Evolutionary conservation across 441 rosid genomes (phyloP), one percentile per base, ranked within the genome.

Genomic region (Gossypium trilobum): DNA sequence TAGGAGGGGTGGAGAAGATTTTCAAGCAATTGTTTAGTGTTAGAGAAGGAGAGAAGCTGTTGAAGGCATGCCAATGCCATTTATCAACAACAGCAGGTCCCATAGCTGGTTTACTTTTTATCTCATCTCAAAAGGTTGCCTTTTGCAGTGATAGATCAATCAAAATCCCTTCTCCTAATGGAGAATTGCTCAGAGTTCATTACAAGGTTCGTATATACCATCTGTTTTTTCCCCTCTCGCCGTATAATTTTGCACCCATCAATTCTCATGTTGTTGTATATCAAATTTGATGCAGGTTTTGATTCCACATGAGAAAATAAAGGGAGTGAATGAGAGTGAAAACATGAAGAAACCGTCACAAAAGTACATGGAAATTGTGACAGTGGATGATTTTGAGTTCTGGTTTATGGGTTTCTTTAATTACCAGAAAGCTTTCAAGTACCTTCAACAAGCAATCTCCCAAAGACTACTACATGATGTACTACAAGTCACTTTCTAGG

Each of bases 391-490:
- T 48, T 89, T 87, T 11, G 92, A 91, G 64, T 93, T 93, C 86
- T 90, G 98, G 98, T 88, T 93, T 70, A 87, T 91, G 98, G 98
- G 94, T 1, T 91, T 93, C 84, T 55, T 86, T 46, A 88, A 84
- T 78, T 82, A 85, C 74, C 83, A 82, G 55, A 91, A 85, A 75
- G 86, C 90, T 68, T 80, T 85, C 69, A 82, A 83, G 48, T 78
- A 72, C 52, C 87, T 91, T 71, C 79, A 80, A 72, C 87, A 74
- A 48, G 85, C 88, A 25, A 74, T 81, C 44, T 70, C 84, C 65
- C 78, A 70, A 62, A 66, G 50, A 8, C 60, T 64, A 9, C 31
- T 27, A 27, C 31, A 27, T 27, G 59, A 74, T 14, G 64, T 19
- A 29, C 44, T 57, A 42, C 23, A 23, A 72, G 75, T 60, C 75